Evolutionary conservation across 1,139 yeast genomes (phyloP).

Genomic region (Kazachstania sp.): DNA sequence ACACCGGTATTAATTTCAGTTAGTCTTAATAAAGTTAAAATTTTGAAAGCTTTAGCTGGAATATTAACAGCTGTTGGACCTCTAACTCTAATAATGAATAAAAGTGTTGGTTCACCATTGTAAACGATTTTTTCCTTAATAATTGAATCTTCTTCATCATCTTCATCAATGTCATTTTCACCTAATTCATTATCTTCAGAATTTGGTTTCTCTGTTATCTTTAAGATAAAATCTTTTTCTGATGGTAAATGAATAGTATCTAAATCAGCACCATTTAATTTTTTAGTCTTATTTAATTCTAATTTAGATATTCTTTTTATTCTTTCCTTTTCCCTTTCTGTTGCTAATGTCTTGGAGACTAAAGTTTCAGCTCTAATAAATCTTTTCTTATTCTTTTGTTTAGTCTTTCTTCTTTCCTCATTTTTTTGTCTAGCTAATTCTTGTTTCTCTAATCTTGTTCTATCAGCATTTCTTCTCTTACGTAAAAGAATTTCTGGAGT

Average conservation of each 20-base stretch:
- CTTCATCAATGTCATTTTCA: slow-evolving; percentile 13
- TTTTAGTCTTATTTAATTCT: slow-evolving; percentile 32
- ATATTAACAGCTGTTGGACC: slow-evolving; percentile 58
- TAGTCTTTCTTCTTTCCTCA: slow-evolving; percentile 39
- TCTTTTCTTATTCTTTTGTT: slow-evolving; percentile 38
- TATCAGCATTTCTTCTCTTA: slow-evolving; percentile 70
- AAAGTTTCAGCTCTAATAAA: slow-evolving; percentile 68
- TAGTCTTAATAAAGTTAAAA: slow-evolving; percentile 52
- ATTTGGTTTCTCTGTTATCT: slow-evolving; percentile 17
- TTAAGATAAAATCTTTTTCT: slow-evolving; percentile 25
- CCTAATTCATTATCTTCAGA: slow-evolving; percentile 8
- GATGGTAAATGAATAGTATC: slow-evolving; percentile 17
- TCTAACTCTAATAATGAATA: slow-evolving; percentile 55
- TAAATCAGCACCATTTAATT: slow-evolving; percentile 11
- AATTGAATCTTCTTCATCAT: slow-evolving; percentile 32
- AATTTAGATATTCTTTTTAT: slow-evolving; percentile 50
- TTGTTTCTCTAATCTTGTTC: slow-evolving; percentile 58
- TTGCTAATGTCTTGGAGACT: slow-evolving; percentile 55
- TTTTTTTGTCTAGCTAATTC: slow-evolving; percentile 37
- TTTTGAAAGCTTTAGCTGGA: slow-evolving; percentile 56
- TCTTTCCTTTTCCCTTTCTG: slow-evolving; percentile 59
- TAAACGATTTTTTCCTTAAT: slow-evolving; percentile 31
- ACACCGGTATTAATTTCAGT: slow-evolving; percentile 57
- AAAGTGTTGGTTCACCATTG: slow-evolving; percentile 41
- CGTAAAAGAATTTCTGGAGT: slow-evolving; percentile 69